These are phyloP conservation scores for Marasmius oreades DNA, from an alignment of 1,284 basidiomycete genomes.

Conservation along the genomic window DNA sequence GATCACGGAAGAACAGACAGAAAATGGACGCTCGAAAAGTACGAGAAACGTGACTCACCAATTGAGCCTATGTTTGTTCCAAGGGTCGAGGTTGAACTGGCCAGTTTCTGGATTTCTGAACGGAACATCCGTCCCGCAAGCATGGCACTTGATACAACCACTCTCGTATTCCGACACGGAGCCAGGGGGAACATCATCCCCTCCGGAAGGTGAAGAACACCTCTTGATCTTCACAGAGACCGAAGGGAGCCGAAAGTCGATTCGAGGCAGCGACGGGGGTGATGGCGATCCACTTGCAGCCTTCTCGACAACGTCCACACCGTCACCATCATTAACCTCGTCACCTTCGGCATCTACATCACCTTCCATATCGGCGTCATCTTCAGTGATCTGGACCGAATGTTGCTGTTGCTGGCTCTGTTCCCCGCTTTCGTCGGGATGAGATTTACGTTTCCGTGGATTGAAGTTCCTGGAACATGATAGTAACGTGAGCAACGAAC, in stretches of 20 bases:
- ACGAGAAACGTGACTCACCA: conserved; percentile 41
- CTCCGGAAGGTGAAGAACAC: background rate
- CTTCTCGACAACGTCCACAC: background rate
- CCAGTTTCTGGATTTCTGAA: conserved; percentile 60
- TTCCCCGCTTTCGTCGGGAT: background rate
- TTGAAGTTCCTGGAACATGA: background rate
- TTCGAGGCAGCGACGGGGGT: background rate
- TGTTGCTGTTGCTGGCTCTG: background rate
- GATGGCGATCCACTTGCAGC: background rate
- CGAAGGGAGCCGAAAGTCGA: background rate
- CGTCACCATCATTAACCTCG: background rate
- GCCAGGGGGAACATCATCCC: background rate
- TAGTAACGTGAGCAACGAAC: background rate
- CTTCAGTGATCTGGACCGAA: background rate
- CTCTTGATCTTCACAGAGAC: background rate
- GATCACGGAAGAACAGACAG: background rate
- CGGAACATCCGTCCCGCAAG: conserved; percentile 55
- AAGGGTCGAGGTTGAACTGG: conserved; percentile 61
- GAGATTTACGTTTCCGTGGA: background rate
- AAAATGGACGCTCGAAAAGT: background rate
- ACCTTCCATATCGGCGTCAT: background rate
- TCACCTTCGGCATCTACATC: conserved; percentile 4
- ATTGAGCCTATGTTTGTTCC: conserved; percentile 59
- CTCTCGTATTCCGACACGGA: conserved; percentile 39
- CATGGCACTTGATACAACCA: conserved; percentile 60